Conservation (phyloP, 2,329 filamentous ascomycete genomes). For the Erysiphe pulchra region DNA sequence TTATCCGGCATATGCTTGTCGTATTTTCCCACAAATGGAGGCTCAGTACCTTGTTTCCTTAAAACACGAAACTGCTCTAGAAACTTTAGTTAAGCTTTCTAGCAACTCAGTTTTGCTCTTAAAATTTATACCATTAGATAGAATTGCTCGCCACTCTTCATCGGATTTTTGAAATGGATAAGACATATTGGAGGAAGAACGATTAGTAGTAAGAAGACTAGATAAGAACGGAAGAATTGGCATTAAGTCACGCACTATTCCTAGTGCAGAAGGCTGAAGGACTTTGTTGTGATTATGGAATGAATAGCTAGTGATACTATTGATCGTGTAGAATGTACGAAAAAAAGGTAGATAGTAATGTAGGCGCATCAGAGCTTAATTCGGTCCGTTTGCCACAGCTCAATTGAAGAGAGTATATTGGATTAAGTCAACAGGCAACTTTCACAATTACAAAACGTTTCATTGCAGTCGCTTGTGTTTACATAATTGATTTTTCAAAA, state of each 20-base stretch:
- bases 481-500: too few species aligned
- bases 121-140: constrained; percentile 32
- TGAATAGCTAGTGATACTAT: too few species aligned
- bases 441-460: too few species aligned
- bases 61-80: constrained; percentile 88
- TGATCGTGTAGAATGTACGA: too few species aligned
- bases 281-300: too few species aligned
- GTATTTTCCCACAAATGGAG: constrained; percentile 53
- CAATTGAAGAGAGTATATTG: too few species aligned
- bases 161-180: constrained; percentile 61
- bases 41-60: constrained; percentile 76
- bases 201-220: constrained; percentile 38
- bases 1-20: constrained; percentile 57
- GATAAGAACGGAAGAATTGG: constrained; percentile 56
- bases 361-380: too few species aligned
- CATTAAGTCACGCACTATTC: constrained; percentile 31
- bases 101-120: background rate
- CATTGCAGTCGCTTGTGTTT: too few species aligned
- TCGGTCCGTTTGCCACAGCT: too few species aligned
- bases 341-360: too few species aligned
- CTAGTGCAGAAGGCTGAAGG: too few species aligned
- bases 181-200: constrained; percentile 29
- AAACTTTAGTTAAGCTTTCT: constrained; percentile 11
- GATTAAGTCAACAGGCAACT: too few species aligned
- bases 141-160: constrained; percentile 70